Evolutionary conservation across 2,329 filamentous ascomycete species (phyloP).

Genomic region (Fusarium sp.): DNA sequence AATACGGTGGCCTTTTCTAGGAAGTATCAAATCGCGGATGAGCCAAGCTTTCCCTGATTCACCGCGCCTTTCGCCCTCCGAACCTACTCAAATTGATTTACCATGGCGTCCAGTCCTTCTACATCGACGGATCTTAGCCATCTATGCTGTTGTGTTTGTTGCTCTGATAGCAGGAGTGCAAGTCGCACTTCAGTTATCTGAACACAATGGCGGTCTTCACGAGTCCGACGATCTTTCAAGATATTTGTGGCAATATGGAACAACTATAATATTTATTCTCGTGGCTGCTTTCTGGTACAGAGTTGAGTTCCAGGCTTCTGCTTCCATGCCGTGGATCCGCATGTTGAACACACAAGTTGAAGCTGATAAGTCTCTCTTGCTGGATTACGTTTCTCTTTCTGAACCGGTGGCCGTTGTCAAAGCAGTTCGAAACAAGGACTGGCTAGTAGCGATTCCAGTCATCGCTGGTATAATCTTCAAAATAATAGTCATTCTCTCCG

Average conservation of each 20-base stretch:
- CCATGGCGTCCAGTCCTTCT: conserved; percentile 54
- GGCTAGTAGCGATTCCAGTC: conserved; percentile 47
- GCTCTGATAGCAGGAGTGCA: conserved; percentile 48
- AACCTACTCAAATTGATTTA: conserved; percentile 45
- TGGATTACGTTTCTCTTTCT: conserved; percentile 52
- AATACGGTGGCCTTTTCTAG: conserved; percentile 45
- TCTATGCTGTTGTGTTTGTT: conserved; percentile 48
- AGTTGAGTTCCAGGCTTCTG: conserved; percentile 55
- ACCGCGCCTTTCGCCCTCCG: conserved; percentile 19
- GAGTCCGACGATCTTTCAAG: conserved; percentile 43
- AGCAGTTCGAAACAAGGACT: conserved; percentile 51
- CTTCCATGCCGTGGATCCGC: conserved; percentile 53
- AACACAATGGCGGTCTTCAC: conserved; percentile 47
- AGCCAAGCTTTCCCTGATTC: conserved; percentile 34
- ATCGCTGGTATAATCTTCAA: conserved; percentile 49
- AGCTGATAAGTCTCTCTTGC: conserved; percentile 50
- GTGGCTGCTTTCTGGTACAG: conserved; percentile 51
- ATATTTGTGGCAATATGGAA: conserved; percentile 54
- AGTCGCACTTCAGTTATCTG: conserved; percentile 48
- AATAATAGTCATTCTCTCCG: conserved; percentile 51
- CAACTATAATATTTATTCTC: conserved; percentile 49
- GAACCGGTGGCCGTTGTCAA: conserved; percentile 45
- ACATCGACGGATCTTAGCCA: conserved; percentile 46
- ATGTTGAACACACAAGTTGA: conserved; percentile 47
- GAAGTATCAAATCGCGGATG: conserved; percentile 40